Evolutionary conservation across 768 basidiomycete genomes (phyloP), one percentile per base, ranked within the genome.

Genomic region (Termitomyces sp.): DNA sequence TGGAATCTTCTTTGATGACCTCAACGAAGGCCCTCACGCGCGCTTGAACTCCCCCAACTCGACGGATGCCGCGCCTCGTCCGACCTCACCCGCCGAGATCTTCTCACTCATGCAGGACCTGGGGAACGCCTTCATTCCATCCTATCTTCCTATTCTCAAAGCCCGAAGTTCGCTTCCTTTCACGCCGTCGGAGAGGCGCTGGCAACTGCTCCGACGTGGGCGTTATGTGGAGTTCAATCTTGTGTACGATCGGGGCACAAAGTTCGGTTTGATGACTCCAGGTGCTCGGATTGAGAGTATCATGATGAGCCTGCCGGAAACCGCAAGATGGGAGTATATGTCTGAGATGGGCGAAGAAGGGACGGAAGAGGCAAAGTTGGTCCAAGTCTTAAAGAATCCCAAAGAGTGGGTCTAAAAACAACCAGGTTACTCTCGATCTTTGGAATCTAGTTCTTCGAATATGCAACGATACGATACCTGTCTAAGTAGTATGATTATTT

Each of bases 1-100:
- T 32, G 97, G 97, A 0, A 76, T 99, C 56, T 98, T 98, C 78
- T 96, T 98, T 67, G 97, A 98, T 70, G 97, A 99, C 69, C 83
- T 98, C 57, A 84, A 80, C 63, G 79, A 77, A 51, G 81, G 81
- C 35, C 71, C 75, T 3, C 92, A 94, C 68, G 68, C 77, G n/a
- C 83, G 84, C n/a, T 76, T 94, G 33, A 72, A 75, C 0, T 59
- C 71, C 35, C 66, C 75, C n/a, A 58, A 60, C 36, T 48, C 59
- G 38, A 66, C 69, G 6, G 69, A 70, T 32, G 65, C 72, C 22
- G 59, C 63, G 5, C 58, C 55, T 43, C 80, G 87, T 36, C 87
- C 88, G 4, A 72, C 68, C 62, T 79, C 80, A 4, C 77, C 83
- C 14, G 82, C 84, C 14, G 85, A 88, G 32, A 85, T 95, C 47